Base-by-base conservation (phyloP, 2,329 filamentous ascomycete species). In the Pochonia chlamydosporia region DNA sequence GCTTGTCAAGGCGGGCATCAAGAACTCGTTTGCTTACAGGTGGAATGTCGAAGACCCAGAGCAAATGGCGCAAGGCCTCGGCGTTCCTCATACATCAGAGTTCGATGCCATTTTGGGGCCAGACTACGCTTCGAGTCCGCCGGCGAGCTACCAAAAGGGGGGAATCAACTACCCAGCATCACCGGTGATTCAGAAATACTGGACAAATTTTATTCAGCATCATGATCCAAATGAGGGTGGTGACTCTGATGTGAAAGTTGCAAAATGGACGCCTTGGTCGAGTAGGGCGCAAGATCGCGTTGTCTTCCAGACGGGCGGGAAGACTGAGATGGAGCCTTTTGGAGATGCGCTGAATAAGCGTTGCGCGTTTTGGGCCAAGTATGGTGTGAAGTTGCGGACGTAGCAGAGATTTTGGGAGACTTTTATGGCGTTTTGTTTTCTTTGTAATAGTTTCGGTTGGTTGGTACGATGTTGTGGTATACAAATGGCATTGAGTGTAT, bases 201-300 rank as follows among this genome's bases (percentile, higher is more conserved):
- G 85, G 84, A 79, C 81, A 2, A 87, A 81, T 53, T 91, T 91
- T 59, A 81, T 91, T 50, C 68, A 77, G 23, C 72, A 71, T 0
- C 73, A 81, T 31, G 71, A 91, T 60, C 87, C 87, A 0, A 91
- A 90, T 35, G 47, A 53, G 37, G 50, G 66, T 48, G 57, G 64
- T 14, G 52, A 56, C 14, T 3, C 28, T 4, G 14, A 30, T 1
- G 43, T 52, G 1, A 60, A 56, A 0, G 61, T 67, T 2, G 68
- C 67, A 2, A 57, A 51, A 9, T 78, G 74, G 75, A 60, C 55
- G 47, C n/a, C 52, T 1, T 76, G 71, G 67, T 59, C 55, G 1
- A 39, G 49, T 2, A 53, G 53, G 1, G 47, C 48, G 3, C 59
- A 61, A 33, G 44, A 53, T 24, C 59, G 73, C 20, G 51, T 75